Evolutionary conservation across 202 grass and related monocot species (phyloP), one percentile per base, ranked within the genome.

Genomic region (Thinopyrum obtusiflorum): DNA sequence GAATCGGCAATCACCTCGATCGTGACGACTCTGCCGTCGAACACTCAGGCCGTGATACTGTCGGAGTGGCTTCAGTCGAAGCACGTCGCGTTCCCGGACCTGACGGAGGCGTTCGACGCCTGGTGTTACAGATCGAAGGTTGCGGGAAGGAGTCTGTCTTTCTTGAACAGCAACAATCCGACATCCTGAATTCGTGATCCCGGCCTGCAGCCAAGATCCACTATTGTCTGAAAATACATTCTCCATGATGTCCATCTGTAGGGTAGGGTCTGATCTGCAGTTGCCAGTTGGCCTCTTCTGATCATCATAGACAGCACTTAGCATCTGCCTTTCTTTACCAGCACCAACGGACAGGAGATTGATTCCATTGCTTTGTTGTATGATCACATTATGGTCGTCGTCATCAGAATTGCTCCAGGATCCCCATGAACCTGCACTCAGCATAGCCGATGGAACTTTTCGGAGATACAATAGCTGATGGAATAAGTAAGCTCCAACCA

Each of bases 91-190:
- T 99, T 92, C 78, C 97, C 83, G 3, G 93, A 99, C 82, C 80
- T 94, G 83, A 89, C 90, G 11, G 93, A 97, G 78, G 93, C 87
- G 20, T 96, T 99, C 49, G 93, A 99, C 57, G 83, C 91, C 76
- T 94, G 97, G 97, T 96, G 91, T 72, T 96, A 91, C 70, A 86
- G 96, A 71, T 93, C 93, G 3, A 98, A 96, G 90, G 84, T 91
- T 61, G 88, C 90, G 2, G 72, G 72, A 68, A 90, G 84, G 84
- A 95, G 93, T 63, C 64, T 91, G 10, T 73, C 86, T 63, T 92
- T 90, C 32, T 79, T 92, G 11, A 77, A 53, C 59, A 39, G 63
- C 29, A 39, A 69, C 8, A 63, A 47, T 10, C 36, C 4, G 4
- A 29, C 42, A 49, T 68, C 75, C 60, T 88, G 89, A 85, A n/a